These are phyloP conservation scores for Globisporangium alternatum DNA, from an alignment of 352 stramenopile species.

Conservation along the genomic window DNA sequence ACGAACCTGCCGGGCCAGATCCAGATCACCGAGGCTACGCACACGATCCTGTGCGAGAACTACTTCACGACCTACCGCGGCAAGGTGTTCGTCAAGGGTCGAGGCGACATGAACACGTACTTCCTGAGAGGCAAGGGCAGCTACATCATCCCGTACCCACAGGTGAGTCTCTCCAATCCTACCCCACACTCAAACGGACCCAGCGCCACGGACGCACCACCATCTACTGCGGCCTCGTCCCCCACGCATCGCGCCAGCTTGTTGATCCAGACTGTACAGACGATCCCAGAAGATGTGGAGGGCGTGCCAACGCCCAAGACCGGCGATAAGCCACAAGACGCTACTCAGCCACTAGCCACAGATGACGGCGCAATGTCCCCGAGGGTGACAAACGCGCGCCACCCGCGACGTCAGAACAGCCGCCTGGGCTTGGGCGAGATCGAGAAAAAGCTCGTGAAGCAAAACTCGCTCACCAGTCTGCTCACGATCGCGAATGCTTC, in stretches of 20 bases:
- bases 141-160: conserved; percentile 54
- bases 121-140: conserved; percentile 63
- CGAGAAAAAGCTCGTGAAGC: conserved; percentile 12
- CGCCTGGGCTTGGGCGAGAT: background rate
- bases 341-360: background rate
- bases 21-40: conserved; percentile 72
- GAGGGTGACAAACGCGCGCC: conserved; percentile 19
- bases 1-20: conserved; percentile 80
- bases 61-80: conserved; percentile 69
- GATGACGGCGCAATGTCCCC: background rate
- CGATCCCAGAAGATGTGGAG: conserved; percentile 19
- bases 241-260: conserved; percentile 7
- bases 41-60: conserved; percentile 61
- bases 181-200: background rate
- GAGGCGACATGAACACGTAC: conserved; percentile 83
- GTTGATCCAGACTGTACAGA: conserved; percentile 17
- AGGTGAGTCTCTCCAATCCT: conserved; percentile 2
- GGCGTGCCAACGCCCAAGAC: conserved; percentile 3
- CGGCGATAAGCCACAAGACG: background rate
- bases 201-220: background rate
- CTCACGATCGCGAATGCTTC: conserved; percentile 19
- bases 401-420: conserved; percentile 17
- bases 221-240: background rate
- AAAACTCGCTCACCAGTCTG: conserved; percentile 30
- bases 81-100: conserved; percentile 80